Conservation (phyloP, 2,329 filamentous ascomycete species). For the Penicillium sp. region DNA sequence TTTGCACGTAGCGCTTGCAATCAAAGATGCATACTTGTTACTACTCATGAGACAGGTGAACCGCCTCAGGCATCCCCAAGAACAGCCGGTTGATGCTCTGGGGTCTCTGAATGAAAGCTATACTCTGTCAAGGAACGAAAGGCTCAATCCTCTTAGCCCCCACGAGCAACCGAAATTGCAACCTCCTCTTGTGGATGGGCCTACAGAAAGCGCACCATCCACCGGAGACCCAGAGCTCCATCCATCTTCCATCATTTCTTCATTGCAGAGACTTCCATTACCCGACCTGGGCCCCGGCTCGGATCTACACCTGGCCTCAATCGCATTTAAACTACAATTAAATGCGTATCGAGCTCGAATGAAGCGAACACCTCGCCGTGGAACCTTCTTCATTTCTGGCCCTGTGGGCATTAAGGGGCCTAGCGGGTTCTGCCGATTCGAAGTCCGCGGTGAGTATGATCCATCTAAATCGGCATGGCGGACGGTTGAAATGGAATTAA, state of each 20-base stretch:
- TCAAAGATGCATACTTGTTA: constrained; percentile 33
- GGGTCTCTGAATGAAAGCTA: constrained; percentile 12
- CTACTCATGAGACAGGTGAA: constrained; percentile 29
- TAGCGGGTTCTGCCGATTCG: constrained; percentile 34
- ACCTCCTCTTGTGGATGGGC: constrained; percentile 11
- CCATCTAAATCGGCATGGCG: constrained; percentile 30
- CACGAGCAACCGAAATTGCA: constrained; percentile 17
- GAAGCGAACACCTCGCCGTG: constrained; percentile 27
- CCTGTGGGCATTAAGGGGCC: constrained; percentile 35
- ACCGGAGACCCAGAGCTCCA: constrained; percentile 17
- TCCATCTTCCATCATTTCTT: constrained; percentile 31
- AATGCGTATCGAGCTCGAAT: constrained; percentile 22
- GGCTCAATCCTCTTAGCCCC: constrained; percentile 17
- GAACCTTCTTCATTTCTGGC: constrained; percentile 35
- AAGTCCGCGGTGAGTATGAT: constrained; percentile 38
- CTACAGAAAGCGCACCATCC: constrained; percentile 15
- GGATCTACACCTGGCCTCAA: constrained; percentile 32
- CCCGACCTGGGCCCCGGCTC: constrained; percentile 35
- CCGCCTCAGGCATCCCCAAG: constrained; percentile 21
- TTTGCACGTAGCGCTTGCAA: constrained; percentile 31
- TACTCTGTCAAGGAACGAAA: constrained; percentile 13
- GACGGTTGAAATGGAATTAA: constrained; percentile 30
- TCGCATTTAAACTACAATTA: constrained; percentile 33
- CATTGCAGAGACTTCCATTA: constrained; percentile 34
- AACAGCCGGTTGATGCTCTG: constrained; percentile 12